Base-by-base conservation (phyloP, 2,329 filamentous ascomycete genomes). In the Bipolaris oryzae region DNA sequence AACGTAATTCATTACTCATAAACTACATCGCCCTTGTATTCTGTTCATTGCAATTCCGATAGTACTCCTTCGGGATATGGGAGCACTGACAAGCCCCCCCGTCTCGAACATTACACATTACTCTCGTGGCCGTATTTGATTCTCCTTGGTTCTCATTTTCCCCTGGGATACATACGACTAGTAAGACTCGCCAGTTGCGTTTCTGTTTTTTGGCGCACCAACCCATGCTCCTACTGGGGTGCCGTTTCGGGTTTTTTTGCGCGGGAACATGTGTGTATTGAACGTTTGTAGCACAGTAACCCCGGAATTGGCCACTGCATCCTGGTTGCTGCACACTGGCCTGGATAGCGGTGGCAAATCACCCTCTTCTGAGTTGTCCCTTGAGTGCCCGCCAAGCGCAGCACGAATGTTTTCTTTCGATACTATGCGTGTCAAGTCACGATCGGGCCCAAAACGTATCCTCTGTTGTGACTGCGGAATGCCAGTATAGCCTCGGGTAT, bases 401-500 rank as follows among this genome's bases (percentile, higher is more conserved):
- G 64, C 60, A 13, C 72, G 71, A 23, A 75, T 74, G 35, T 74
- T 75, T 21, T 74, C 71, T 38, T 64, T 71, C 5, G 72, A 74
- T 2, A 75, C 61, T 39, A 73, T 72, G 16, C 69, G 71, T 6
- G 49, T 21, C 47, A 68, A 35, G 50, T 53, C 50, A 21, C 58
- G 59, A 28, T 43, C 43, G 21, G 52, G 41, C 7, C 38, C 42
- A 33, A 55, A 42, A 16, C 18, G 23, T 2, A 41, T 3, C n/a
- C 47, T 34, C 43, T 55, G 58, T 20, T 60, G 41, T 11, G 55
- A 43, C 11, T 25, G 52, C 7, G 50, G 16, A 20, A 31, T 6
- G 21, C 21, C 44, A 15, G 38, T 18, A 1, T 50, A 43, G 11
- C 38, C 33, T 5, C 28, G 38, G 5, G 18, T 39, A 1, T 42